Evolutionary conservation across 1,284 basidiomycete species (phyloP).

Genomic region (Malassezia yamatoensis): DNA sequence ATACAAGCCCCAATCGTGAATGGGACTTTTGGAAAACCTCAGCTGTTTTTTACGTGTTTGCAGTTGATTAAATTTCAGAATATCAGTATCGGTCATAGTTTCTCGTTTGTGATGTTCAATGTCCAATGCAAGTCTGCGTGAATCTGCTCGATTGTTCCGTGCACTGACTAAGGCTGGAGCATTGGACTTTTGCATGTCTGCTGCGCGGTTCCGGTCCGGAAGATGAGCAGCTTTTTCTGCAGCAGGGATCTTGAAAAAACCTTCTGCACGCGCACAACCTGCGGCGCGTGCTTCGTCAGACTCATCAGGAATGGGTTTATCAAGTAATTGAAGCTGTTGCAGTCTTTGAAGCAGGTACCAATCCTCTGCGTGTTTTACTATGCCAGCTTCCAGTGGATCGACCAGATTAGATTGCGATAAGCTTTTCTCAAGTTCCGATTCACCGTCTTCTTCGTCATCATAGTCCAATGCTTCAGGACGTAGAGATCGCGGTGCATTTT

Average conservation of each 20-base stretch:
- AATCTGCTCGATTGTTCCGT: constrained; percentile 82
- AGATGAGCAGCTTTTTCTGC: constrained; percentile 80
- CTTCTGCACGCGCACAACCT: constrained; percentile 80
- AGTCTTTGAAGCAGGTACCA: constrained; percentile 70
- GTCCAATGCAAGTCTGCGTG: constrained; percentile 82
- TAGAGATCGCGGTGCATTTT: background rate
- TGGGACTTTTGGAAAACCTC: constrained; percentile 85
- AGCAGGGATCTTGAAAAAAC: constrained; percentile 85
- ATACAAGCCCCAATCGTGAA: constrained; percentile 87
- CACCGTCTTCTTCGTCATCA: background rate
- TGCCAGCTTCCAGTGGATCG: constrained; percentile 27
- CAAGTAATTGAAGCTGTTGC: constrained; percentile 49
- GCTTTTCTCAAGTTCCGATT: background rate
- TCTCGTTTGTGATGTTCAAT: constrained; percentile 79
- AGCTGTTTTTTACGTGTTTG: constrained; percentile 96
- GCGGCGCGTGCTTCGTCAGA: constrained; percentile 54
- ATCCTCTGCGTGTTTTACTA: constrained; percentile 85
- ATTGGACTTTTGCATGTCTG: constrained; percentile 34
- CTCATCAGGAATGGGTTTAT: constrained; percentile 16
- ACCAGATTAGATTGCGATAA: background rate
- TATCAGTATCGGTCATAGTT: constrained; percentile 52
- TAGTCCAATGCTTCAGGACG: background rate
- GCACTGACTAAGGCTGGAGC: constrained; percentile 60
- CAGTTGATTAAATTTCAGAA: constrained; percentile 93
- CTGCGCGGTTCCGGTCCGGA: constrained; percentile 55